These are phyloP conservation scores for Hydnum rufescens DNA, from an alignment of 768 basidiomycete genomes.

Conservation along the genomic window DNA sequence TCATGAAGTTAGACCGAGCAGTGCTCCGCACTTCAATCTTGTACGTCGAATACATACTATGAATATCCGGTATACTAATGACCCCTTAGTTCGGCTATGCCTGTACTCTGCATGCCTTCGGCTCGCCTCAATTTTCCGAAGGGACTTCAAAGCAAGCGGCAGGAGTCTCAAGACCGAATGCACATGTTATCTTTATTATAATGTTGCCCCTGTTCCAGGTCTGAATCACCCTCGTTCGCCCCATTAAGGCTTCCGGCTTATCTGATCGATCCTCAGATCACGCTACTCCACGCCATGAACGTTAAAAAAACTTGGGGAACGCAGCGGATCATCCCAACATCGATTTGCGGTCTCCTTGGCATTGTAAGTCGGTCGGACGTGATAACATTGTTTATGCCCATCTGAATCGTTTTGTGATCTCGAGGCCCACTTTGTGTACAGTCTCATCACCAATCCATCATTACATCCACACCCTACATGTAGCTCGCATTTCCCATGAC, in stretches of 20 bases:
- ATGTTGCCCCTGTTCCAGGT: conserved; percentile 56
- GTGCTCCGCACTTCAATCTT: conserved; percentile 31
- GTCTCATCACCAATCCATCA: conserved; percentile 27
- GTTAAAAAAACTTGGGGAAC: conserved; percentile 39
- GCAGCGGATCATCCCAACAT: conserved; percentile 54
- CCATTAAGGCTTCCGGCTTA: not conserved
- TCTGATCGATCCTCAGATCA: conserved; percentile 23
- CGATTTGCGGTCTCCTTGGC: conserved; percentile 35
- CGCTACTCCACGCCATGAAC: conserved; percentile 45
- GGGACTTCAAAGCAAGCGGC: conserved; percentile 17
- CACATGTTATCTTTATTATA: conserved; percentile 53
- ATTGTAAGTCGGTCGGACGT: conserved; percentile 18
- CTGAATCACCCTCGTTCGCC: conserved; percentile 9
- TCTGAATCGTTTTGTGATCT: not conserved
- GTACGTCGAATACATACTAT: conserved; percentile 18
- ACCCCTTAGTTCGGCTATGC: conserved; percentile 46
- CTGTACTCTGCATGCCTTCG: conserved; percentile 54
- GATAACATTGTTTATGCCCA: not conserved
- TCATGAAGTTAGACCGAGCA: not conserved
- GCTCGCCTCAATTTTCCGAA: conserved; percentile 21
- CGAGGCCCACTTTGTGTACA: conserved; percentile 5
- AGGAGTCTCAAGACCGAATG: conserved; percentile 43
- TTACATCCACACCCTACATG: conserved; percentile 38
- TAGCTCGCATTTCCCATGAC: too few species aligned
- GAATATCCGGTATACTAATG: not conserved